A percentile compares a stretch with the other conserved stretches of the same genome.
Evolutionary conservation across 805 yeast genomes (phyloP).

Genomic region (Lipomyces starkeyi): DNA sequence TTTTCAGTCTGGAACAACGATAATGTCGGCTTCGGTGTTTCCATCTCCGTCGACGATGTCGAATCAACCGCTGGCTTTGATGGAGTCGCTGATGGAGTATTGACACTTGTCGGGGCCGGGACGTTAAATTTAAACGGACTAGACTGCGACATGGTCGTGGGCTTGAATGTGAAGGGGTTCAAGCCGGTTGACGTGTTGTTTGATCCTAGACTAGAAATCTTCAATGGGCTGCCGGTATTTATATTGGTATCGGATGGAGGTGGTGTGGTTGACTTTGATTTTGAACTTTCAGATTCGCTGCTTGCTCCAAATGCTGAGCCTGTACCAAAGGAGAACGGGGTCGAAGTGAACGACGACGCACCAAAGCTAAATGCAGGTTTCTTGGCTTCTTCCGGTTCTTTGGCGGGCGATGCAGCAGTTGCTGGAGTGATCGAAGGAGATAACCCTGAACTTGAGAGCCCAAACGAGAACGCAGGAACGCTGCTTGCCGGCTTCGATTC

Average conservation of each 20-base stretch:
- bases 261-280: conserved; percentile 15
- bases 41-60: not conserved
- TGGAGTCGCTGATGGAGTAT: not conserved
- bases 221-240: conserved; percentile 24
- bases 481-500: not conserved
- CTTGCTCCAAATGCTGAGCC: not conserved
- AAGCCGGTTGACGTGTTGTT: conserved; percentile 10
- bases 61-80: not conserved
- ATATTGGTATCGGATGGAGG: conserved; percentile 16
- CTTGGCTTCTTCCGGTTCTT: not conserved
- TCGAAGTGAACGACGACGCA: not conserved
- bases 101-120: conserved; percentile 21
- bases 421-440: not conserved
- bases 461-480: conserved; percentile 9
- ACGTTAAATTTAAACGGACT: conserved; percentile 33
- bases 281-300: not conserved
- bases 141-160: not conserved
- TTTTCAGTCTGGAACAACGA: conserved; percentile 20
- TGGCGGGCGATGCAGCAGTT: conserved; percentile 2
- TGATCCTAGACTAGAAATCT: conserved; percentile 25
- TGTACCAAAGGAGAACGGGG: conserved; percentile 10
- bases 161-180: not conserved
- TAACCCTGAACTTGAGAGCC: not conserved
- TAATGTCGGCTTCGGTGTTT: conserved; percentile 23
- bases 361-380: conserved; percentile 16